Percentiles rank a stretch among this genome's conserved stretches.
Evolutionary conservation across 164 flowering plant species (phyloP).

Genomic region (Magnolia kwangsiensis): DNA sequence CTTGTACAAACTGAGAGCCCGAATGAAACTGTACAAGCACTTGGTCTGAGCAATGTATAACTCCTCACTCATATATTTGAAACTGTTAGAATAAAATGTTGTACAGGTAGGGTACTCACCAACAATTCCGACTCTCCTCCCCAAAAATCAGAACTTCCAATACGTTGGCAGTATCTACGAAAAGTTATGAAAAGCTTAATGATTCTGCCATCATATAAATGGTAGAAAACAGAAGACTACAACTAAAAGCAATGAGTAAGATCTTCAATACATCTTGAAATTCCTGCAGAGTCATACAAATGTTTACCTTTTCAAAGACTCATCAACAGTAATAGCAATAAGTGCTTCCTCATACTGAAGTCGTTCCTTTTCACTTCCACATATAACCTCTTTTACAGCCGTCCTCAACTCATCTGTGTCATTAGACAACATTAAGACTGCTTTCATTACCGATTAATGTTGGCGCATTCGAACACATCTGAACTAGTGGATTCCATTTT

Average conservation of each 20-base stretch:
- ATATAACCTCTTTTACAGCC: slow-evolving; percentile 88
- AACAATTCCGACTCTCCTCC: slow-evolving; percentile 92
- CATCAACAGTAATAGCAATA: slow-evolving; percentile 87
- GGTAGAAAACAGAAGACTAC: too few relatives aligned
- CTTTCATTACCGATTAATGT: neutral
- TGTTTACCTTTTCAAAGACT: slow-evolving; percentile 66
- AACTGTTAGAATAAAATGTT: neutral
- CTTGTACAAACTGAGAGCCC: neutral
- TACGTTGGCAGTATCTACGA: slow-evolving; percentile 83
- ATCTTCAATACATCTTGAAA: neutral
- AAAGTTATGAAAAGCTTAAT: neutral
- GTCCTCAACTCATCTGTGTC: slow-evolving; percentile 75
- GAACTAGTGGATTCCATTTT: neutral
- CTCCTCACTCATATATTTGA: neutral
- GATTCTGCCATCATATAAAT: too few relatives aligned
- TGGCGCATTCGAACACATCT: neutral
- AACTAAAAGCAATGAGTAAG: neutral
- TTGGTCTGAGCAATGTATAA: neutral
- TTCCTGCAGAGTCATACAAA: neutral
- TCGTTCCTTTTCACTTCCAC: slow-evolving; percentile 62
- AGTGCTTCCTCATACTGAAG: slow-evolving; percentile 71
- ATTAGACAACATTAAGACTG: neutral
- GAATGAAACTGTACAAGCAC: neutral
- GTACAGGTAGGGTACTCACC: slow-evolving; percentile 40
- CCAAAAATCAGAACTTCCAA: slow-evolving; percentile 77